Conservation (phyloP, 306 rosid genomes). For the Bauhinia variegata region DNA sequence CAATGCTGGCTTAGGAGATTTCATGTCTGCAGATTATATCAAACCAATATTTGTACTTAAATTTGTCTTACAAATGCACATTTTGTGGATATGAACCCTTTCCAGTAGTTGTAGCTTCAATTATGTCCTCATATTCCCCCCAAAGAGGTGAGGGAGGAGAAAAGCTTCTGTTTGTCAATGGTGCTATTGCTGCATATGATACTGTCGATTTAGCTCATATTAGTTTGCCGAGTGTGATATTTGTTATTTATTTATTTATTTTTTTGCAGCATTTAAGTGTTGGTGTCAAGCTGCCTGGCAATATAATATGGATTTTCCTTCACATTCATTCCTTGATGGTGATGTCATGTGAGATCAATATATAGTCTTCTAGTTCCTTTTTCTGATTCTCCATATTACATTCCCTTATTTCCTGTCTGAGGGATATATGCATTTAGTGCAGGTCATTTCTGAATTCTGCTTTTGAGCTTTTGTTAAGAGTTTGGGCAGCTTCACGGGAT, state of each 20-base stretch:
- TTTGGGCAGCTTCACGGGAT: constrained; percentile 94
- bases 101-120: constrained; percentile 18
- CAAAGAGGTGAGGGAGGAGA: constrained; percentile 7
- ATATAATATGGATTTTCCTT: constrained; percentile 71
- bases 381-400: constrained; percentile 12
- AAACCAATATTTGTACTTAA: neutral
- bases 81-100: constrained; percentile 28
- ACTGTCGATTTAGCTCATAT: too few relatives aligned
- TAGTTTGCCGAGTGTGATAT: too few relatives aligned
- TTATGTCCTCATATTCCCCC: constrained; percentile 13
- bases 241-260: too few relatives aligned
- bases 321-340: constrained; percentile 64
- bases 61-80: constrained; percentile 29
- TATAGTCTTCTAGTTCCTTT: constrained; percentile 26
- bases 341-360: constrained; percentile 86
- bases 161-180: constrained; percentile 9
- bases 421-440: constrained; percentile 50
- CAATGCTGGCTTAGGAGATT: constrained; percentile 19
- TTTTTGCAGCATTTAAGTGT: constrained; percentile 88
- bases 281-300: constrained; percentile 99
- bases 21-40: constrained; percentile 2
- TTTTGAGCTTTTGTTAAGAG: constrained; percentile 89
- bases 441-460: constrained; percentile 97
- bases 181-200: too few relatives aligned
- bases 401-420: constrained; percentile 43